Conservation (phyloP, 1,139 yeast species). For the Williopsis jadinii region DNA sequence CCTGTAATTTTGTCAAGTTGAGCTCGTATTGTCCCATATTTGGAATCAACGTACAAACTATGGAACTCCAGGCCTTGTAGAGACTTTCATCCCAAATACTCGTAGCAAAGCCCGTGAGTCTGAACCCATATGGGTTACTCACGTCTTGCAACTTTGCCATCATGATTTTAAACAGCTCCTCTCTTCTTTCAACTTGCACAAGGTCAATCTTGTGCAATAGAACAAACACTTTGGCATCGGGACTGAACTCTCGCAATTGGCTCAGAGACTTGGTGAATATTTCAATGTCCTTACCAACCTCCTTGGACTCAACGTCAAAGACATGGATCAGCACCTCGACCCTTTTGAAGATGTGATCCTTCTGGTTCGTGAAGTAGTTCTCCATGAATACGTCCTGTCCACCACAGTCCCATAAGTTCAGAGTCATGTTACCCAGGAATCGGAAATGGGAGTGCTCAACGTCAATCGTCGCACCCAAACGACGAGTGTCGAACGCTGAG, state of each 20-base stretch:
- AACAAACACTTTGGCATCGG: slow-evolving; percentile 88
- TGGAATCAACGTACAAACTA: slow-evolving; percentile 91
- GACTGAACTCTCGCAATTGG: slow-evolving; percentile 78
- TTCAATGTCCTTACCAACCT: slow-evolving; percentile 88
- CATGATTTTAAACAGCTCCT: slow-evolving; percentile 76
- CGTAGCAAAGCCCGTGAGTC: slow-evolving; percentile 85
- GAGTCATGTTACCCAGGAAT: slow-evolving; percentile 89
- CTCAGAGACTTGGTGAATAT: slow-evolving; percentile 81
- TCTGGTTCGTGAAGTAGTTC: slow-evolving; percentile 78
- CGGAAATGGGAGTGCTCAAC: slow-evolving; percentile 94
- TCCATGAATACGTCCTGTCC: slow-evolving; percentile 97
- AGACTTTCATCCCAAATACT: slow-evolving; percentile 97
- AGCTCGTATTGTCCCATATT: slow-evolving; percentile 79
- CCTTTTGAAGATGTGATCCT: slow-evolving; percentile 90
- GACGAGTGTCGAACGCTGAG: slow-evolving; percentile 91
- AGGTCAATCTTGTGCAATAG: slow-evolving; percentile 94
- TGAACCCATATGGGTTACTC: slow-evolving; percentile 72
- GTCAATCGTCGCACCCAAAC: slow-evolving; percentile 95
- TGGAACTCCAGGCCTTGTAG: slow-evolving; percentile 95
- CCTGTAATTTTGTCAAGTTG: slow-evolving; percentile 67
- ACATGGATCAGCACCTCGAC: slow-evolving; percentile 97
- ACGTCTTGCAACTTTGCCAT: slow-evolving; percentile 76
- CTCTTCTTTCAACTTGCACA: slow-evolving; percentile 81
- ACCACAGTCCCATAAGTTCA: slow-evolving; percentile 97
- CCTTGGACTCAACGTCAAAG: slow-evolving; percentile 90